phyloP scores from a whole-genome alignment of 768 basidiomycete species.

The Termitomyces heimii region DNA sequence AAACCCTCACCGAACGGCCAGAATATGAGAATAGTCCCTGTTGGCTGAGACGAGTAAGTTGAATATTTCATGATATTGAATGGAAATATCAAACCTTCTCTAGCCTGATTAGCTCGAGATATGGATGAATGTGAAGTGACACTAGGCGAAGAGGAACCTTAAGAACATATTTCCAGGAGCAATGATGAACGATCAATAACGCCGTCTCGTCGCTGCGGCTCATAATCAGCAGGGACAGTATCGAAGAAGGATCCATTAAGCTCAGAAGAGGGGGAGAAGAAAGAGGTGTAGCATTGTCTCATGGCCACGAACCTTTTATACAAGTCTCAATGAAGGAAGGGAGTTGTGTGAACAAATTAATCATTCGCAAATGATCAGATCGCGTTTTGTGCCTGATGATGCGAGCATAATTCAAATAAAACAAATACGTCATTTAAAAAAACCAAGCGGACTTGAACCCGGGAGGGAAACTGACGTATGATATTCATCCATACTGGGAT shows the following conservation, averaged over 20 bases:
- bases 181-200: conserved; percentile 19
- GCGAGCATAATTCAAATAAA: not conserved
- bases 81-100: conserved; percentile 34
- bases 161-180: conserved; percentile 3
- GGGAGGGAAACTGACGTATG: not conserved
- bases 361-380: not conserved
- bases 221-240: conserved; percentile 7
- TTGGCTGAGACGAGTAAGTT: conserved; percentile 27
- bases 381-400: conserved; percentile 9
- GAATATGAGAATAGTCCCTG: conserved; percentile 45
- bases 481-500: not conserved
- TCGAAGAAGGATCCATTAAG: not conserved
- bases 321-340: not conserved
- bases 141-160: conserved; percentile 29
- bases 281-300: not conserved
- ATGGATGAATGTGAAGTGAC: conserved; percentile 26
- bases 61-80: not conserved
- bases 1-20: conserved; percentile 41
- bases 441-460: not conserved
- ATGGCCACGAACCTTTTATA: conserved; percentile 11
- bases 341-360: not conserved
- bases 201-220: conserved; percentile 17
- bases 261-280: not conserved
- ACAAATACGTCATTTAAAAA: not conserved
- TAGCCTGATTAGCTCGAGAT: conserved; percentile 44